Evolutionary conservation across 2,329 filamentous ascomycete genomes (phyloP), one percentile per base, ranked within the genome.

Genomic region (Fusarium phyllophilum): DNA sequence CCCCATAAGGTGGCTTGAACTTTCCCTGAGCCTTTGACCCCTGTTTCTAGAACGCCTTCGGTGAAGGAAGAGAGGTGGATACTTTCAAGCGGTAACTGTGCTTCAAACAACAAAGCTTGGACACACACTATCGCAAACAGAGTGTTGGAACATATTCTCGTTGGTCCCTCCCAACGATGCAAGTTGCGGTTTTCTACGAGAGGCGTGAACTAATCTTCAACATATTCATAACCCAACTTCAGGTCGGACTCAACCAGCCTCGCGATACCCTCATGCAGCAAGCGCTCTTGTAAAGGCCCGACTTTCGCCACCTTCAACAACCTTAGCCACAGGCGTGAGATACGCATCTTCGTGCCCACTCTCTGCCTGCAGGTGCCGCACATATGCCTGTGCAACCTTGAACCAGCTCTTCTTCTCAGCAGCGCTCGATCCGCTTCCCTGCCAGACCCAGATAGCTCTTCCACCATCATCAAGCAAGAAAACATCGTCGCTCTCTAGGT

Each of bases 381-480:
- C 78, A 72, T 91, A 91, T 10, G 83, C 82, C 81, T 91, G 87
- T n/a, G 88, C 87, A 9, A 90, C 85, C 66, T 84, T 85, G 51
- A 91, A 80, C 91, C 91, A 93, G 78, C 84, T 83, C 10, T 87
- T 85, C 79, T 86, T 91, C 81, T 93, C 91, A 3, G 80, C 81
- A 39, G 81, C 81, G 78, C 90, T 92, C 14, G 91, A 90, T 3
- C 84, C 83, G 5, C 82, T 80, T 2, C 91, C 91, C 76, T 91
- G 86, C 91, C 91, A 93, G 5, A 93, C 89, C 90, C 90, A 93
- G 39, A 93, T 83, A 13, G 82, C 82, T 57, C 79, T 86, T 12
- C 90, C 89, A 1, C 83, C 85, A 73, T 91, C 89, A 68, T 89
- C 86, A 26, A 91, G 83, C 26, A 93, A 78, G 76, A 92, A 93